Evolutionary conservation across 495 filamentous ascomycete genomes (phyloP).

Genomic region (Neurospora intermedia): DNA sequence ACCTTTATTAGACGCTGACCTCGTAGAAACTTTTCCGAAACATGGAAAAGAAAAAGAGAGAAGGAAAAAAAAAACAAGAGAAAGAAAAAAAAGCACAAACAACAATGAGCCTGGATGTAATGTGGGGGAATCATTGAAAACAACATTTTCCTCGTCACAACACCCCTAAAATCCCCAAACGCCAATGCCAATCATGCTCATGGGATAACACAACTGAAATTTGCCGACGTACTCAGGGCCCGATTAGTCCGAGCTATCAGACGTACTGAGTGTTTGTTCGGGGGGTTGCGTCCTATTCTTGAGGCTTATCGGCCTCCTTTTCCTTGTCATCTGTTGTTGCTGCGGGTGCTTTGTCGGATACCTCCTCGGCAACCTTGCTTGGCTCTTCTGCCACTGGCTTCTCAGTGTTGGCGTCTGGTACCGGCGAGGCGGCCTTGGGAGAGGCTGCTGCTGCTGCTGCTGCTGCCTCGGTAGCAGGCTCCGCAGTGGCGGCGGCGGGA

Average conservation of each 20-base stretch:
- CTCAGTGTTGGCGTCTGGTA: neutral
- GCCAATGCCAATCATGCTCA: neutral
- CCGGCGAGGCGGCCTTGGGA: neutral
- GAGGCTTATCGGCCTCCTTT: conserved; percentile 1
- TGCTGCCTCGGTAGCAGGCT: neutral
- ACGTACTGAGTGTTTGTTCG: neutral
- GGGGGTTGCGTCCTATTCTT: neutral
- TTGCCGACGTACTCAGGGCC: neutral
- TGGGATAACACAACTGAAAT: neutral
- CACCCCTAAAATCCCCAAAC: neutral
- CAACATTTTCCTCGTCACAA: neutral
- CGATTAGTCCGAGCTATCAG: neutral
- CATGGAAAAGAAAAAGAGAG: neutral
- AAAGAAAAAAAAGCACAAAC: neutral
- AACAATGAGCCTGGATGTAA: neutral
- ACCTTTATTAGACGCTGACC: neutral
- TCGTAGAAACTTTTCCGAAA: neutral
- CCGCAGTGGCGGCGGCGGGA: conserved; percentile 1
- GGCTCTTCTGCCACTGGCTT: neutral
- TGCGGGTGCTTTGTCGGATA: neutral
- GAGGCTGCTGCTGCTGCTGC: neutral
- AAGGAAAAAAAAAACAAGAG: neutral
- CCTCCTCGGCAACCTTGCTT: neutral
- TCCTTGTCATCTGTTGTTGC: conserved; percentile 2
- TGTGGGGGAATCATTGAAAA: neutral